These are phyloP conservation scores for Biancaea sappan DNA, from an alignment of 306 rosid genomes.

Conservation along the genomic window DNA sequence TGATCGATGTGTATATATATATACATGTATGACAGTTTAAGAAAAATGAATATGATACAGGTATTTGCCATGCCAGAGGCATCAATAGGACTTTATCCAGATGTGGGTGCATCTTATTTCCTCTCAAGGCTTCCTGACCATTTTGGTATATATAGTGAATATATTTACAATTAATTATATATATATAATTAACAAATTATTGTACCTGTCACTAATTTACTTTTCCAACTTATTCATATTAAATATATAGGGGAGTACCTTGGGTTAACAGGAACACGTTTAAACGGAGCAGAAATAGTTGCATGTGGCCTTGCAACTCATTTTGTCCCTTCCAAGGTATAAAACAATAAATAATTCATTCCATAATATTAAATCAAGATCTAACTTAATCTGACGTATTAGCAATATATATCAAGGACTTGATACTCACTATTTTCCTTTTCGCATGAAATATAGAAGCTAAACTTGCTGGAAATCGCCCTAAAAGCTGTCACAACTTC, in stretches of 20 bases:
- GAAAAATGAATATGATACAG: constrained; percentile 22
- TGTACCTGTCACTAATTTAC: neutral
- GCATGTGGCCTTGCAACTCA: constrained; percentile 47
- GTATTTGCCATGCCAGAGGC: constrained; percentile 43
- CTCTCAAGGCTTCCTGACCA: constrained; percentile 39
- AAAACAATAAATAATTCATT: too few species aligned
- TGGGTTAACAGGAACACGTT: constrained; percentile 30
- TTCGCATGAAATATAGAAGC: constrained; percentile 31
- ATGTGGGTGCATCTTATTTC: constrained; percentile 37
- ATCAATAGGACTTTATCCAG: constrained; percentile 31
- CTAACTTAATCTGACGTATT: too few species aligned
- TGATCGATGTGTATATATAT: too few species aligned
- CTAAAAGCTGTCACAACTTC: constrained; percentile 10
- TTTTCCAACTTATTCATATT: neutral
- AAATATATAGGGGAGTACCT: constrained; percentile 32
- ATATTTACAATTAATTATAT: too few species aligned
- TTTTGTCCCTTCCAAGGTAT: constrained; percentile 33
- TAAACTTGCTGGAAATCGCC: constrained; percentile 31
- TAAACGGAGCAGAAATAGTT: constrained; percentile 39
- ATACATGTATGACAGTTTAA: too few species aligned
- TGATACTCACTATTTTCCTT: neutral
- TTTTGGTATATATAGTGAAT: constrained; percentile 25
- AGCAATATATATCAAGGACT: too few species aligned
- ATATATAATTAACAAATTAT: neutral
- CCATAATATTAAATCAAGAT: too few species aligned